These are phyloP conservation scores for Fusarium tanahbumbuense DNA, from an alignment of 2,329 filamentous ascomycete genomes.

Conservation along the genomic window DNA sequence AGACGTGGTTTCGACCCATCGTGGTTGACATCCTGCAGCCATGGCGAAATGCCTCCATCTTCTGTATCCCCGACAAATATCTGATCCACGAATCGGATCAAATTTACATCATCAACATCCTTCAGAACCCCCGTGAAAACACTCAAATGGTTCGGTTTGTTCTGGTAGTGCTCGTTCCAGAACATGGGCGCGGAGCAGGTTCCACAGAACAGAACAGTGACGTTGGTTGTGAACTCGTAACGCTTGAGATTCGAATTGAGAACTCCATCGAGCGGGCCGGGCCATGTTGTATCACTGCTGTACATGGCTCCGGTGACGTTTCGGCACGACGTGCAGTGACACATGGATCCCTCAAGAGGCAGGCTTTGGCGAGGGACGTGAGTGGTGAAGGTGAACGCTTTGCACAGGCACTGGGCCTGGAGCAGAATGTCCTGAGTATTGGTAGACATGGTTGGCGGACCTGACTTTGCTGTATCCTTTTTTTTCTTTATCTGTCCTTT, in stretches of 20 bases:
- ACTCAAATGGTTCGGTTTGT: slow-evolving; percentile 24
- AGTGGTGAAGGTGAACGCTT: slow-evolving; percentile 54
- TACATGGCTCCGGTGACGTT: slow-evolving; percentile 58
- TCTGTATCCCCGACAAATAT: slow-evolving; percentile 62
- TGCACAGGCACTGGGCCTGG: slow-evolving; percentile 59
- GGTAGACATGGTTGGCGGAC: neutral
- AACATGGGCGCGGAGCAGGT: slow-evolving; percentile 60
- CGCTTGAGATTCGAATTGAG: slow-evolving; percentile 46
- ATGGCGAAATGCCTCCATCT: slow-evolving; percentile 63
- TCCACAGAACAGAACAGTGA: slow-evolving; percentile 56
- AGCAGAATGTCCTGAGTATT: neutral
- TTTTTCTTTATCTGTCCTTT: no score
- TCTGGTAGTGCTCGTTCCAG: slow-evolving; percentile 44
- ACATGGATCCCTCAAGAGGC: slow-evolving; percentile 56
- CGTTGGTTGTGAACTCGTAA: slow-evolving; percentile 53
- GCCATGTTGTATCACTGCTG: slow-evolving; percentile 42
- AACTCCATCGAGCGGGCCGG: slow-evolving; percentile 27
- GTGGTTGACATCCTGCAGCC: slow-evolving; percentile 54
- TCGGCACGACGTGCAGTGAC: slow-evolving; percentile 64
- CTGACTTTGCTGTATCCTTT: no score
- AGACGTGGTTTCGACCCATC: slow-evolving; percentile 43
- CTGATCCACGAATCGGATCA: slow-evolving; percentile 53
- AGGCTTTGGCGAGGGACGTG: slow-evolving; percentile 50
- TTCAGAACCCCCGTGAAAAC: slow-evolving; percentile 55
- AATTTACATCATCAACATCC: slow-evolving; percentile 42